phyloP scores from a whole-genome alignment of 192 early-diverging fungal species.

The Geranomyces variabilis region DNA sequence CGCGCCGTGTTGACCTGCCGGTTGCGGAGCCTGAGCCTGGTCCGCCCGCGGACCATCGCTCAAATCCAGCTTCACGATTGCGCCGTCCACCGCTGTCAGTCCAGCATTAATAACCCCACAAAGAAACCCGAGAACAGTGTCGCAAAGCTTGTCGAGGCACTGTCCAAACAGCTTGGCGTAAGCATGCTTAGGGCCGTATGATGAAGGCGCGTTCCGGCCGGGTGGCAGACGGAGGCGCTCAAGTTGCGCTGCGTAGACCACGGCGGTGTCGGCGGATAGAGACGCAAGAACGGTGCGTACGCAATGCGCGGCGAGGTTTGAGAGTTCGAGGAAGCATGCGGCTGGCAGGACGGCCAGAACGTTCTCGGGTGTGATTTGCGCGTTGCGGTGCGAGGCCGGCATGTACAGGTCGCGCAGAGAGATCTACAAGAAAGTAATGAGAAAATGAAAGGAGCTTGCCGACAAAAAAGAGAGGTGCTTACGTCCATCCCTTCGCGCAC shows the following conservation, averaged over 20 bases:
- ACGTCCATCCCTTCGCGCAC: slow-evolving; percentile 31
- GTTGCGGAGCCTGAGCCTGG: too few species aligned
- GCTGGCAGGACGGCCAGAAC: slow-evolving; percentile 32
- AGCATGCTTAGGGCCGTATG: slow-evolving; percentile 24
- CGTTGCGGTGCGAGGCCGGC: slow-evolving; percentile 10
- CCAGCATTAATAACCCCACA: slow-evolving; percentile 20
- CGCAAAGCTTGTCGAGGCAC: neutral
- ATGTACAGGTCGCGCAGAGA: slow-evolving; percentile 28
- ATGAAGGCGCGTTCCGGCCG: neutral
- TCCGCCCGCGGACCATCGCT: neutral
- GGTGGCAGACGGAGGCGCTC: slow-evolving; percentile 27
- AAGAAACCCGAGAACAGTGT: slow-evolving; percentile 20
- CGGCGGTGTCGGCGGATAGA: slow-evolving; percentile 22
- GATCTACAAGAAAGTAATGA: slow-evolving; percentile 6
- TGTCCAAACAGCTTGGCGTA: slow-evolving; percentile 20
- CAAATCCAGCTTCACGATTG: neutral
- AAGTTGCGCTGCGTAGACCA: slow-evolving; percentile 24
- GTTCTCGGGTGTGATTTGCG: slow-evolving; percentile 8
- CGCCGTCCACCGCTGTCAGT: neutral
- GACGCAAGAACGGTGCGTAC: slow-evolving; percentile 19
- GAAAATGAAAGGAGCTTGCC: neutral
- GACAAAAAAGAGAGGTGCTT: slow-evolving; percentile 1
- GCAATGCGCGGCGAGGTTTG: slow-evolving; percentile 33
- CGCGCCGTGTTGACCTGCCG: neutral
- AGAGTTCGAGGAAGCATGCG: slow-evolving; percentile 45